Percentiles rank a stretch among this genome's conserved stretches.
phyloP scores from a whole-genome alignment of 2,329 filamentous ascomycete species.

The Zymoseptoria passerinii region DNA sequence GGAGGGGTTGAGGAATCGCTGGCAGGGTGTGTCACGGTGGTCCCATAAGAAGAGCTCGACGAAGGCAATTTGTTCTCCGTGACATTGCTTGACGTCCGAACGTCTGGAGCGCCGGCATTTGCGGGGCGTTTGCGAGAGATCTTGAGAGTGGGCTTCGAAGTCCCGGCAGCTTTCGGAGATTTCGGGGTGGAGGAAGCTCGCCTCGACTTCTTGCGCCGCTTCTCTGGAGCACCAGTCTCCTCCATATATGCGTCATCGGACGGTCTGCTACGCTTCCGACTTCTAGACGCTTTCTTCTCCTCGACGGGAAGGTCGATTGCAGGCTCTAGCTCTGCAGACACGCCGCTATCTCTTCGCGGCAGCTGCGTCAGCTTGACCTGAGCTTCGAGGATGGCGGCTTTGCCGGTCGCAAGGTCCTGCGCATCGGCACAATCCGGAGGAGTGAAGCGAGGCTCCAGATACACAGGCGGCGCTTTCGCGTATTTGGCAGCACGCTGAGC shows the following conservation, averaged over 20 bases:
- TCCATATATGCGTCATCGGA: neutral
- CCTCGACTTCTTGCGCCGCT: neutral
- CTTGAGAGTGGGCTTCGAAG: neutral
- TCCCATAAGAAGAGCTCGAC: neutral
- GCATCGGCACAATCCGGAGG: slow-evolving; percentile 14
- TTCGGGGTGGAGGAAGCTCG: neutral
- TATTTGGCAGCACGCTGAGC: neutral
- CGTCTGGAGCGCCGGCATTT: neutral
- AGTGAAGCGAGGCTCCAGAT: slow-evolving; percentile 14
- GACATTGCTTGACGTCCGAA: neutral
- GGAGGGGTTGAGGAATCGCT: neutral
- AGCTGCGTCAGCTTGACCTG: slow-evolving; percentile 9
- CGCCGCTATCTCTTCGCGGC: slow-evolving; percentile 14
- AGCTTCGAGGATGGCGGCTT: slow-evolving; percentile 9
- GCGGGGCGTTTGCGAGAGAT: neutral
- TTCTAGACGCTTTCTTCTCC: neutral
- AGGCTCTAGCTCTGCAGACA: neutral
- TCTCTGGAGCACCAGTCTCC: neutral
- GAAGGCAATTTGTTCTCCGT: neutral
- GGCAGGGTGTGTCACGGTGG: too few relatives aligned
- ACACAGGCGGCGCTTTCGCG: neutral
- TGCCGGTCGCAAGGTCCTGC: slow-evolving; percentile 13
- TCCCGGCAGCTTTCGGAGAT: neutral
- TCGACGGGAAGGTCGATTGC: neutral
- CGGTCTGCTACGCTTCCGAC: neutral